These are phyloP conservation scores for Aphanomyces euteiches DNA, from an alignment of 352 stramenopile genomes.

Conservation along the genomic window DNA sequence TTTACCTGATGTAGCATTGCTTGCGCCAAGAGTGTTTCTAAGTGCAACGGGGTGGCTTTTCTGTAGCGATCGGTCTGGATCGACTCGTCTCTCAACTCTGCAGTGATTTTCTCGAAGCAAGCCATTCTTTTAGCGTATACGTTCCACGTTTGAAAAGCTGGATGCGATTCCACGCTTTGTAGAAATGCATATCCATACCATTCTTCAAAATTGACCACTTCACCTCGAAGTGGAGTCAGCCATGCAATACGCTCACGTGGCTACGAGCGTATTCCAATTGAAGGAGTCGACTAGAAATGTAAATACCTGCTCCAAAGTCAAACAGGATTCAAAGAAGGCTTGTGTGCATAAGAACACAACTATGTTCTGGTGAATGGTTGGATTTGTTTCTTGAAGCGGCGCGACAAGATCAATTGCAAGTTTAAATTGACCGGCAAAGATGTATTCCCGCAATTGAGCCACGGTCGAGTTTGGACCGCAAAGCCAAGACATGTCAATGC, in stretches of 20 bases:
- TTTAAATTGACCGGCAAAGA: slow-evolving; percentile 48
- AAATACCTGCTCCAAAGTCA: slow-evolving; percentile 1
- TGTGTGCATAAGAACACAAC: background rate
- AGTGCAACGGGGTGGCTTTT: slow-evolving; percentile 12
- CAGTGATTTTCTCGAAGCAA: slow-evolving; percentile 1
- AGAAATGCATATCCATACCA: background rate
- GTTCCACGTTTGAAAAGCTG: slow-evolving; percentile 18
- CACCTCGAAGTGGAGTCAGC: background rate
- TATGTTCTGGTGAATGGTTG: background rate
- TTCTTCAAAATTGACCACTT: background rate
- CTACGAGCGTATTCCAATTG: background rate
- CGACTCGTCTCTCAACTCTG: slow-evolving; percentile 3
- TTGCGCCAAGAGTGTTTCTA: slow-evolving; percentile 16
- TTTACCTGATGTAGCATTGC: slow-evolving; percentile 11
- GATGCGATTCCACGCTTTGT: background rate
- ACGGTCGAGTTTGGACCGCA: slow-evolving; percentile 48
- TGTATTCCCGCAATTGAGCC: slow-evolving; percentile 47
- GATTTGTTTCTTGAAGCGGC: slow-evolving; percentile 34
- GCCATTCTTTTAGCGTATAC: background rate
- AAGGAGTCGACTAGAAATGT: too few relatives aligned
- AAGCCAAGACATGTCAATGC: slow-evolving; percentile 55
- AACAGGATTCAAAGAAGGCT: slow-evolving; percentile 18
- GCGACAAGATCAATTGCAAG: slow-evolving; percentile 41
- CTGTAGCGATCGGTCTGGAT: background rate
- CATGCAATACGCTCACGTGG: background rate